Percentiles rank a stretch among this genome's conserved stretches.
phyloP scores from a whole-genome alignment of 768 basidiomycete genomes.

The Hemileccinum rubropunctum region DNA sequence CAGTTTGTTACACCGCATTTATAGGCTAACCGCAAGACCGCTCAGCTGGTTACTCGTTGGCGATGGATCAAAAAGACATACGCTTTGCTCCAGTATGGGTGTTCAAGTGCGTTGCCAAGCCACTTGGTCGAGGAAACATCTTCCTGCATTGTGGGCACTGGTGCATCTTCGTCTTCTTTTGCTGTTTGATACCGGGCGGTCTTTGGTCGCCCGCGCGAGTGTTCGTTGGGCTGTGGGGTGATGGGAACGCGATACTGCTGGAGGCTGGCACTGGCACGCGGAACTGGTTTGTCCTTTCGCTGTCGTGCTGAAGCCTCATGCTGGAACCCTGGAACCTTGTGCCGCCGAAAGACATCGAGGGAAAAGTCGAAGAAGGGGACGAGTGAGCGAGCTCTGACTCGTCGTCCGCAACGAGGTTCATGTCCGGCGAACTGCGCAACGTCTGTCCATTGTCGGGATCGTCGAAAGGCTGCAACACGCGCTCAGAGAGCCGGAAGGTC shows the following conservation, averaged over 20 bases:
- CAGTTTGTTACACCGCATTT: constrained; percentile 61
- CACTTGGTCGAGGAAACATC: constrained; percentile 49
- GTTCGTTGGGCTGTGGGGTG: constrained; percentile 5
- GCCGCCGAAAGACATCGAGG: constrained; percentile 5
- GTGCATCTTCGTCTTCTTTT: constrained; percentile 49
- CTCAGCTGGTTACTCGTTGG: constrained; percentile 7
- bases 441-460: constrained; percentile 27
- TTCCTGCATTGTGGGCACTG: constrained; percentile 44
- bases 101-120: constrained; percentile 53
- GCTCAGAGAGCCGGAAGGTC: constrained; percentile 31
- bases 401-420: constrained; percentile 16
- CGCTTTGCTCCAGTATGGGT: constrained; percentile 50
- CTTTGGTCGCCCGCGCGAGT: constrained; percentile 10
- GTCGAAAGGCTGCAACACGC: constrained; percentile 22
- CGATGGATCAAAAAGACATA: constrained; percentile 24
- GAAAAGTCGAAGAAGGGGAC: constrained; percentile 3
- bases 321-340: constrained; percentile 19
- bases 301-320: constrained; percentile 23
- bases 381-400: constrained; percentile 10
- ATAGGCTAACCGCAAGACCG: constrained; percentile 13
- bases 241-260: constrained; percentile 5
- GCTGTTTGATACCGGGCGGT: constrained; percentile 7
- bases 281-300: constrained; percentile 12
- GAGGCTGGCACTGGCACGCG: constrained; percentile 10
- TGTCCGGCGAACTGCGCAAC: constrained; percentile 15